Base-by-base conservation (phyloP, 1,139 yeast genomes). In the Kluyveromyces sp. region DNA sequence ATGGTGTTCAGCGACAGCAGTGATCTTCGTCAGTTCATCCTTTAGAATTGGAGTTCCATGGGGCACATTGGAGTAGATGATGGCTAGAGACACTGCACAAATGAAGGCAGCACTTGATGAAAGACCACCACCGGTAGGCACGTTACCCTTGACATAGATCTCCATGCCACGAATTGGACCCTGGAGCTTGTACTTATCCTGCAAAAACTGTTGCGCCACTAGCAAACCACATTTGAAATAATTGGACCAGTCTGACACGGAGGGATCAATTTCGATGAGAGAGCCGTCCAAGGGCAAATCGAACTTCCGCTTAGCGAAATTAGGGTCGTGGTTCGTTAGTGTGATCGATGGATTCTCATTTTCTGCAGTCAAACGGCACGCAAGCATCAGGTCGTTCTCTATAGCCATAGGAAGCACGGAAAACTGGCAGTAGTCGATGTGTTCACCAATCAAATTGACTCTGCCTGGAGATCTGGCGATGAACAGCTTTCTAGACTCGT, bases 401-500 rank as follows among this genome's bases (percentile, higher is more conserved):
- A 81, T 77, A 7, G 89, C 87, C 81, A 82, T 76, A n/a, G 89
- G 89, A 53, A 82, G 69, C 13, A 79, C 84, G 2, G 85, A 73
- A 57, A 78, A 82, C 57, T 74, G 73, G 49, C 78, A 75, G 58
- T 81, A 82, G 64, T 82, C 89, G 46, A 82, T 77, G 58, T 82
- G 89, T 52, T 82, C 89, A 33, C 89, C 89, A 49, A 82, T 79
- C 49, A 82, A 66, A 60, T 82, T 82, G 47, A 82, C 89, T 55
- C 89, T 67, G 33, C 89, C 89, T 3, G 89, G 89, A 15, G 85
- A 75, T 46, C 88, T 70, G 34, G 80, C 67, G 38, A 75, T 60
- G 53, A 78, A 75, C 11, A 38, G 13, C 18, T 20, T 31, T 15
- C 41, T 38, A 8, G 41, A 38, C 15, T 20, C 36, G 20, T 38